phyloP scores from a whole-genome alignment of 371 early-diverging fungal genomes.

The Smittium mucronatum region DNA sequence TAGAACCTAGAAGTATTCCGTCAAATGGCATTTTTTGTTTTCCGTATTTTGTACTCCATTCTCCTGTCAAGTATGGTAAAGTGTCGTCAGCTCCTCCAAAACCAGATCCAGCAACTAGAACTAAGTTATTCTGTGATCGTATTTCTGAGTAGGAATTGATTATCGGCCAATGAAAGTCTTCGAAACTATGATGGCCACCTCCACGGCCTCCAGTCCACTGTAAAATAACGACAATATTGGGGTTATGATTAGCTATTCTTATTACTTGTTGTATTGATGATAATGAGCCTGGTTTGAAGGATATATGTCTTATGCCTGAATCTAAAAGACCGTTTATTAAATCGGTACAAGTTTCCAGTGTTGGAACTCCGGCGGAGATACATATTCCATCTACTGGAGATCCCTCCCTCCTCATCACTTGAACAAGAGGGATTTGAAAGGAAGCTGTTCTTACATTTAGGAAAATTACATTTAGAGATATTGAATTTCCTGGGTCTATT shows the following conservation, averaged over 20 bases:
- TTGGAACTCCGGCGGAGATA: constrained; percentile 81
- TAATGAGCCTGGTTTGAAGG: constrained; percentile 79
- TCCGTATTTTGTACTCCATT: constrained; percentile 69
- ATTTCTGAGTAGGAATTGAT: constrained; percentile 76
- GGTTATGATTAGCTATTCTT: constrained; percentile 68
- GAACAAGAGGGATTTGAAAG: constrained; percentile 74
- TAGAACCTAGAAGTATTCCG: constrained; percentile 84
- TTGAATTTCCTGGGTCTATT: constrained; percentile 61
- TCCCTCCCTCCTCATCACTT: constrained; percentile 67
- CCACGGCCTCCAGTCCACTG: constrained; percentile 97
- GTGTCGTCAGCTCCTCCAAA: constrained; percentile 85
- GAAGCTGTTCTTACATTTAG: constrained; percentile 79
- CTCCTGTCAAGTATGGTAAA: constrained; percentile 83
- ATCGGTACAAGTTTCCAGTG: constrained; percentile 67
- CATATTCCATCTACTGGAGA: constrained; percentile 46
- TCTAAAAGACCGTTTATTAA: constrained; percentile 54
- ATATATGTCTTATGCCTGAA: constrained; percentile 72
- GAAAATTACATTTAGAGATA: constrained; percentile 77
- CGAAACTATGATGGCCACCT: constrained; percentile 90
- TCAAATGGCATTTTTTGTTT: constrained; percentile 91
- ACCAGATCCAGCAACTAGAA: constrained; percentile 82
- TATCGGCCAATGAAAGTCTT: constrained; percentile 87
- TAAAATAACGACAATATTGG: constrained; percentile 70
- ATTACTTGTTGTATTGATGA: constrained; percentile 71
- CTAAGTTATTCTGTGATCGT: constrained; percentile 68